phyloP scores from a whole-genome alignment of 306 rosid species.

The Vigna radiata region DNA sequence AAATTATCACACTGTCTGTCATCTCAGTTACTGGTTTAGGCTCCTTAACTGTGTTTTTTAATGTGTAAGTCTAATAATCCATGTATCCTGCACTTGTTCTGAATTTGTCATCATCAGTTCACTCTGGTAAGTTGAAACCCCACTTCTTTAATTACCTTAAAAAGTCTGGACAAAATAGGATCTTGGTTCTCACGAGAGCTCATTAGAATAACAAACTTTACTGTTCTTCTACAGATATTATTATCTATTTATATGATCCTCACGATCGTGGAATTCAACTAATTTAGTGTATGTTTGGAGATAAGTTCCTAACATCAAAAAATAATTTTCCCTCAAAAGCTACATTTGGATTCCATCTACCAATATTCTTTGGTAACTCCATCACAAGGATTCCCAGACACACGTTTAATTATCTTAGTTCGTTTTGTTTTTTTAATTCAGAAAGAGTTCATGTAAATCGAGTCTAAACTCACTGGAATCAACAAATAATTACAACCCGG shows the following conservation, averaged over 20 bases:
- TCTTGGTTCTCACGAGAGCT: background rate
- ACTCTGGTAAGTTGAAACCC: background rate
- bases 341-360: too few relatives aligned
- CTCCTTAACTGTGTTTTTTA: background rate
- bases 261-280: background rate
- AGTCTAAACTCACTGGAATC: background rate
- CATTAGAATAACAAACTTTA: background rate
- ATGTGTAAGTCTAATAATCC: slow-evolving; percentile 15
- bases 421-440: background rate
- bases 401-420: background rate
- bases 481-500: too few relatives aligned
- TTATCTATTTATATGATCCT: background rate
- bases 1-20: background rate
- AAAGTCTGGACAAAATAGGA: background rate
- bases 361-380: too few relatives aligned
- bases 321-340: too few relatives aligned
- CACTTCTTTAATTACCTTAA: background rate
- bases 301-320: too few relatives aligned
- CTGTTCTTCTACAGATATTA: background rate
- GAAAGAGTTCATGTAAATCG: background rate
- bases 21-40: background rate
- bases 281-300: too few relatives aligned
- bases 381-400: too few relatives aligned
- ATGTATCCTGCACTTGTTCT: slow-evolving; percentile 37
- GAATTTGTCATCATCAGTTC: background rate